Conservation (phyloP, 1,284 basidiomycete species). For the Schizopora paradoxa region DNA sequence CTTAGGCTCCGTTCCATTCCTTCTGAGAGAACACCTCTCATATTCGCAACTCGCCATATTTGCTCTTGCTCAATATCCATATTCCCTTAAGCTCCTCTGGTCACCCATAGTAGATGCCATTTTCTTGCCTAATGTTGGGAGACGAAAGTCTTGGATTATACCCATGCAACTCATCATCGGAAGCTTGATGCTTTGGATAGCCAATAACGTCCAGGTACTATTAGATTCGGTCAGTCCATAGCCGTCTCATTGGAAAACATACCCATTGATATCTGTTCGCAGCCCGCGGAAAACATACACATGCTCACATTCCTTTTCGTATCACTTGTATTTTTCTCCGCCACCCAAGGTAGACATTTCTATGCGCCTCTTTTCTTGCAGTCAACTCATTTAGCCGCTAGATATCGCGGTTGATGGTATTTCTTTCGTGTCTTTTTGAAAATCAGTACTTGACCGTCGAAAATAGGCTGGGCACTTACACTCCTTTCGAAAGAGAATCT, state of each 20-base stretch:
- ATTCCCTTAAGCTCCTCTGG: conserved; percentile 97
- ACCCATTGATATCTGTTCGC: conserved; percentile 15
- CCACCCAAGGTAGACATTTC: conserved; percentile 78
- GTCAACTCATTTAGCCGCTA: conserved; percentile 27
- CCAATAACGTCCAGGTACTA: conserved; percentile 73
- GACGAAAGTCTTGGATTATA: conserved; percentile 98
- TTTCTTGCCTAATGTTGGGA: conserved; percentile 77
- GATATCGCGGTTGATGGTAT: conserved; percentile 96
- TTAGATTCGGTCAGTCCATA: conserved; percentile 68
- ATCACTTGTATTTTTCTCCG: conserved; percentile 88
- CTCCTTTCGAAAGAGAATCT: conserved; percentile 93
- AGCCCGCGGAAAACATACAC: conserved; percentile 80
- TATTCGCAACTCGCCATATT: conserved; percentile 97
- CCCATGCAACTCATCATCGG: conserved; percentile 95
- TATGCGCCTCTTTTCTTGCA: background rate
- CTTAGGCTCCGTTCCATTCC: conserved; percentile 91
- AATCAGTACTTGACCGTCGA: conserved; percentile 18
- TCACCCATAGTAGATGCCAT: conserved; percentile 95
- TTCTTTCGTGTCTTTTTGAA: conserved; percentile 5
- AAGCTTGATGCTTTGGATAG: conserved; percentile 83
- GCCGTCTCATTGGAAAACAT: conserved; percentile 7
- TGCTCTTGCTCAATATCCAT: conserved; percentile 92
- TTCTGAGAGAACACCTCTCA: conserved; percentile 90
- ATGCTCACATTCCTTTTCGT: conserved; percentile 88
- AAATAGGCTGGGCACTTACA: conserved; percentile 89